Percentiles rank a stretch among this genome's conserved stretches.
phyloP scores from a whole-genome alignment of 306 rosid species.

The Malus domestica region DNA sequence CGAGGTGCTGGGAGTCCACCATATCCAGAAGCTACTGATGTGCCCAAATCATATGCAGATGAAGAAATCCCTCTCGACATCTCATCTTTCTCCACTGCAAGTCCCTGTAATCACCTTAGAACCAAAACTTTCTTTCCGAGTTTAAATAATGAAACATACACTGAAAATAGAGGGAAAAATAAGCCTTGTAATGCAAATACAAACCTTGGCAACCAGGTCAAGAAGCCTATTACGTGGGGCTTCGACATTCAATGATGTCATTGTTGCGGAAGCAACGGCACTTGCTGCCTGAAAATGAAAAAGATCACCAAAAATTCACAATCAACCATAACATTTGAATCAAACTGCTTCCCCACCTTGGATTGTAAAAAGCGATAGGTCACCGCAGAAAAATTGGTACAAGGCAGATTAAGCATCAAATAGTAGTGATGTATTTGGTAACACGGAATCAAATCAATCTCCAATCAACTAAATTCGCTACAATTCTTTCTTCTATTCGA shows the following conservation, averaged over 20 bases:
- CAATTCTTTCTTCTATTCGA: background rate
- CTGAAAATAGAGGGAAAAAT: background rate
- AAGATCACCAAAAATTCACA: background rate
- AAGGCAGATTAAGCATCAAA: background rate
- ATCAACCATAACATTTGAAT: background rate
- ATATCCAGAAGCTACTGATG: slow-evolving; percentile 27
- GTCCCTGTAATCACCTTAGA: slow-evolving; percentile 73
- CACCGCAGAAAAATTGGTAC: background rate
- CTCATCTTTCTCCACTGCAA: slow-evolving; percentile 72
- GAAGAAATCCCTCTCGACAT: slow-evolving; percentile 45
- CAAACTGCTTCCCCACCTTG: background rate
- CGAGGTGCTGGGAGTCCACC: slow-evolving; percentile 27
- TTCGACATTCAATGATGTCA: slow-evolving; percentile 68
- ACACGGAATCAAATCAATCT: background rate
- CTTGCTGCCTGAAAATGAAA: slow-evolving; percentile 59
- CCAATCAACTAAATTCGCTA: background rate
- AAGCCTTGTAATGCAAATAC: slow-evolving; percentile 9
- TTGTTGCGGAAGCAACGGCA: slow-evolving; percentile 78
- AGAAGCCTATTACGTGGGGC: slow-evolving; percentile 63
- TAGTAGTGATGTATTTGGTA: background rate
- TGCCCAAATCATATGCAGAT: slow-evolving; percentile 39
- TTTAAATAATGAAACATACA: slow-evolving; percentile 10
- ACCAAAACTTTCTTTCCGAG: slow-evolving; percentile 17
- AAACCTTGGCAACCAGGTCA: slow-evolving; percentile 69
- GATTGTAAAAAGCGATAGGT: background rate